Evolutionary conservation across 1,139 yeast genomes (phyloP).

Genomic region (Saccharomycopsis hybrid): DNA sequence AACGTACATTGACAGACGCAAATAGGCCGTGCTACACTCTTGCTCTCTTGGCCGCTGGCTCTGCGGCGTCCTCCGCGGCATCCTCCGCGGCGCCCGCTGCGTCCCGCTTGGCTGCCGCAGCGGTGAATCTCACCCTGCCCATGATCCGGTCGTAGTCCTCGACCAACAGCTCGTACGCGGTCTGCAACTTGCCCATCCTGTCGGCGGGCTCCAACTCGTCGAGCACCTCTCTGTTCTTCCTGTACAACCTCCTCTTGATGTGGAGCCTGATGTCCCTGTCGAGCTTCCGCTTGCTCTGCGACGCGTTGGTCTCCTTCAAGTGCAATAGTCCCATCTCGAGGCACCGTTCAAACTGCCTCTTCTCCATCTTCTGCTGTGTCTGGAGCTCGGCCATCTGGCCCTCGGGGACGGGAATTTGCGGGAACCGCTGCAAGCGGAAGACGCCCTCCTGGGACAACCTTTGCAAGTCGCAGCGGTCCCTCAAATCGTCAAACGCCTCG

Average conservation of each 20-base stretch:
- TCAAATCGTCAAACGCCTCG: conserved; percentile 83
- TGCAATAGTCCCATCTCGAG: conserved; percentile 68
- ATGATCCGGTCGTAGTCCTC: conserved; percentile 62
- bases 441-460: conserved; percentile 36
- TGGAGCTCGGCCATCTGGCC: conserved; percentile 28
- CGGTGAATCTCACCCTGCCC: conserved; percentile 29
- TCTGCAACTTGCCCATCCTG: conserved; percentile 62
- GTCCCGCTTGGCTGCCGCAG: too few relatives aligned
- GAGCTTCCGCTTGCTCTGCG: conserved; percentile 8
- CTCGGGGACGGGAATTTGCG: conserved; percentile 18
- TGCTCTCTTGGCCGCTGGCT: too few relatives aligned
- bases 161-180: conserved; percentile 62
- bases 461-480: conserved; percentile 75
- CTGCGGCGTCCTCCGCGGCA: too few relatives aligned
- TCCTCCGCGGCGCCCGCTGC: too few relatives aligned
- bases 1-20: too few relatives aligned
- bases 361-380: conserved; percentile 52
- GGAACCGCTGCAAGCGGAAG: conserved; percentile 25
- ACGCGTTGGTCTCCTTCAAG: conserved; percentile 22
- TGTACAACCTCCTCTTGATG: conserved; percentile 66
- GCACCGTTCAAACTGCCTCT: conserved; percentile 70
- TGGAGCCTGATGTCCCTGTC: conserved; percentile 45
- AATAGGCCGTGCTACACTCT: too few relatives aligned
- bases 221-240: conserved; percentile 75
- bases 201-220: conserved; percentile 56